These are phyloP conservation scores for Butyriboletus appendiculatus DNA, from an alignment of 1,284 basidiomycete species.

Conservation along the genomic window DNA sequence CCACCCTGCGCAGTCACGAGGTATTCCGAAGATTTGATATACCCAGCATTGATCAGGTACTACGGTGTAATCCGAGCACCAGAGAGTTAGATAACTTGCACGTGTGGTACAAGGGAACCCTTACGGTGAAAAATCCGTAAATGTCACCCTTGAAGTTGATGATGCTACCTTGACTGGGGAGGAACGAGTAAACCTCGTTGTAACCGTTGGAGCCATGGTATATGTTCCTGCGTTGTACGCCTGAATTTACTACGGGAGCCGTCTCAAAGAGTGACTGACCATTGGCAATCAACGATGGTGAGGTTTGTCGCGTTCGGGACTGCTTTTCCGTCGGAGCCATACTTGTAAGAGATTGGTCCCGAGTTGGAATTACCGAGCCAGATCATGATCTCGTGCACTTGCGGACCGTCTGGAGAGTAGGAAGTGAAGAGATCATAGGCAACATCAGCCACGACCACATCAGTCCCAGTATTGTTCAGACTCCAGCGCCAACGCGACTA, in stretches of 20 bases:
- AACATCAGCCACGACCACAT: conserved; percentile 48
- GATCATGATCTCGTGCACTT: conserved; percentile 64
- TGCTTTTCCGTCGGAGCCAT: conserved; percentile 49
- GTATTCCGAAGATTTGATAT: conserved; percentile 46
- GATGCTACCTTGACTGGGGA: conserved; percentile 47
- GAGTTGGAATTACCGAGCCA: conserved; percentile 64
- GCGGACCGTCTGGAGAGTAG: conserved; percentile 47
- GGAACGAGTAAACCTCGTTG: conserved; percentile 66
- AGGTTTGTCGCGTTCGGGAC: conserved; percentile 47
- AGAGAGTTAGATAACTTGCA: no score
- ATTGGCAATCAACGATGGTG: conserved; percentile 50
- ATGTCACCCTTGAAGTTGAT: conserved; percentile 57
- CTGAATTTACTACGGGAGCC: background rate
- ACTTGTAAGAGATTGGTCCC: conserved; percentile 54
- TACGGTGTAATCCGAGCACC: conserved; percentile 29
- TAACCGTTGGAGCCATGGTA: conserved; percentile 58
- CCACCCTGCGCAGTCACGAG: conserved; percentile 46
- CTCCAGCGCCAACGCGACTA: conserved; percentile 49
- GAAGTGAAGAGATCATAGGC: conserved; percentile 69
- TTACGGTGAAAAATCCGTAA: conserved; percentile 53
- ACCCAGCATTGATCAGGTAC: conserved; percentile 52
- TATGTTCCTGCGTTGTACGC: conserved; percentile 46
- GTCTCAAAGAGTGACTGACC: conserved; percentile 36
- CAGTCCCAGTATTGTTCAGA: conserved; percentile 32
- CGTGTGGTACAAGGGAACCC: conserved; percentile 1